These are phyloP conservation scores for Meira miltonrushii DNA, from an alignment of 1,284 basidiomycete genomes.

Conservation along the genomic window DNA sequence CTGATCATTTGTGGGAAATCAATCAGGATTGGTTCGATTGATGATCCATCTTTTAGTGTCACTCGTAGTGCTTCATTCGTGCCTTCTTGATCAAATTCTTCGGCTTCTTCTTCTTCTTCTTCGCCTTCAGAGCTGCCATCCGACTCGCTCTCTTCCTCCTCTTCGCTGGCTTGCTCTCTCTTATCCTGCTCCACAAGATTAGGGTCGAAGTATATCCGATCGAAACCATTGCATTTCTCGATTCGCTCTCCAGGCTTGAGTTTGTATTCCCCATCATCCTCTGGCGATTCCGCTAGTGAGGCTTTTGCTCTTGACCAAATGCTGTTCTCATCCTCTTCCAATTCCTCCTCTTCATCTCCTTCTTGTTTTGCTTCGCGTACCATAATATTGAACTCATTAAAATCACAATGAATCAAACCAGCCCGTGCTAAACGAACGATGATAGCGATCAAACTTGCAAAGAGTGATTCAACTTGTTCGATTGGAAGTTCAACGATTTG, in stretches of 20 bases:
- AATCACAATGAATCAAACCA: slow-evolving; percentile 96
- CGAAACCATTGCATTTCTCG: slow-evolving; percentile 43
- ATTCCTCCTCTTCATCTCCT: slow-evolving; percentile 12
- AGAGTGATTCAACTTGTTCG: slow-evolving; percentile 70
- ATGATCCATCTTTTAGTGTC: slow-evolving; percentile 69
- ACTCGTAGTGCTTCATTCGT: slow-evolving; percentile 68
- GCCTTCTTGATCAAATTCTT: slow-evolving; percentile 10
- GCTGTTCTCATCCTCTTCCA: not conserved
- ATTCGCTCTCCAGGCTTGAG: slow-evolving; percentile 19
- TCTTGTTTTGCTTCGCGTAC: slow-evolving; percentile 59
- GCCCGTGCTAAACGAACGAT: slow-evolving; percentile 88
- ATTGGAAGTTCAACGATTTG: slow-evolving; percentile 78
- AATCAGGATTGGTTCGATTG: slow-evolving; percentile 79
- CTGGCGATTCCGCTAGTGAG: not conserved
- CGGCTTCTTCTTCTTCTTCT: slow-evolving; percentile 18
- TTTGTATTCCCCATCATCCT: slow-evolving; percentile 11
- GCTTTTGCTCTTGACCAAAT: not conserved
- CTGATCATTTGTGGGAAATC: slow-evolving; percentile 99
- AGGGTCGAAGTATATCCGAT: slow-evolving; percentile 25
- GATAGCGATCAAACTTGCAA: slow-evolving; percentile 87
- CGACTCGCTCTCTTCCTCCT: not conserved
- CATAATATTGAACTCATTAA: slow-evolving; percentile 98
- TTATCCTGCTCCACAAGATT: not conserved
- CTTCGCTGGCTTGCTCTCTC: not conserved
- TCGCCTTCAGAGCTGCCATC: slow-evolving; percentile 18